phyloP scores from a whole-genome alignment of 805 yeast genomes.

The Candida hungchunana region DNA sequence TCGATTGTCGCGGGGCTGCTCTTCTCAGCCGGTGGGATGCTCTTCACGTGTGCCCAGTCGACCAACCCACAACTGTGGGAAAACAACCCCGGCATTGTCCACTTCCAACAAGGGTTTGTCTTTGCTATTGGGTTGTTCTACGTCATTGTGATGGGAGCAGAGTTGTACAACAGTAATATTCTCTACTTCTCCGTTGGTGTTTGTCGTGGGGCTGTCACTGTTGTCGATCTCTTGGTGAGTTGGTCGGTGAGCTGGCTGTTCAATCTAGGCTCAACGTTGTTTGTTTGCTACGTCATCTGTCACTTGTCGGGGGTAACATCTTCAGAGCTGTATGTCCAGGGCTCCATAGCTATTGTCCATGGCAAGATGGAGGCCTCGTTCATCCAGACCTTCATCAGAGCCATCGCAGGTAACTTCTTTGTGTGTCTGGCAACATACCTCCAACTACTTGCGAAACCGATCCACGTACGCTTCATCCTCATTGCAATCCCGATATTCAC shows the following conservation, averaged over 20 bases:
- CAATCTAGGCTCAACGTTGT: slow-evolving; percentile 60
- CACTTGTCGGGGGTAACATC: slow-evolving; percentile 49
- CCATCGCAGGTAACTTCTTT: slow-evolving; percentile 71
- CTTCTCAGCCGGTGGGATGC: slow-evolving; percentile 71
- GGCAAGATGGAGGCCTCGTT: slow-evolving; percentile 44
- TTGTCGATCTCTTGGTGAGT: slow-evolving; percentile 57
- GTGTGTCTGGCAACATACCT: slow-evolving; percentile 73
- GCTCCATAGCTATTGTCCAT: slow-evolving; percentile 44
- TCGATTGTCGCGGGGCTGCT: slow-evolving; percentile 67
- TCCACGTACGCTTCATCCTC: slow-evolving; percentile 67
- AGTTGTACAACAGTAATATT: slow-evolving; percentile 70
- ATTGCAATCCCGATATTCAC: slow-evolving; percentile 69
- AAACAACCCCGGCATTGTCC: slow-evolving; percentile 48
- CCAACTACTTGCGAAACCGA: slow-evolving; percentile 74
- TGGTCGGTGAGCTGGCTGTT: slow-evolving; percentile 67
- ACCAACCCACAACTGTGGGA: slow-evolving; percentile 40
- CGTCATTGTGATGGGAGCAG: slow-evolving; percentile 72
- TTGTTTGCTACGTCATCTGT: slow-evolving; percentile 62
- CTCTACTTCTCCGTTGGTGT: slow-evolving; percentile 67
- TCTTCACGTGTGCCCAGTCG: slow-evolving; percentile 53
- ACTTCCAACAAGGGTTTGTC: slow-evolving; percentile 53
- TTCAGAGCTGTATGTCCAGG: slow-evolving; percentile 38
- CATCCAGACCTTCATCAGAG: slow-evolving; percentile 62
- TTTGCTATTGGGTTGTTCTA: slow-evolving; percentile 73
- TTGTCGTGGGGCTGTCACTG: slow-evolving; percentile 63